Base-by-base conservation (phyloP, 805 yeast species). In the Saccharomycopsis javanensis region DNA sequence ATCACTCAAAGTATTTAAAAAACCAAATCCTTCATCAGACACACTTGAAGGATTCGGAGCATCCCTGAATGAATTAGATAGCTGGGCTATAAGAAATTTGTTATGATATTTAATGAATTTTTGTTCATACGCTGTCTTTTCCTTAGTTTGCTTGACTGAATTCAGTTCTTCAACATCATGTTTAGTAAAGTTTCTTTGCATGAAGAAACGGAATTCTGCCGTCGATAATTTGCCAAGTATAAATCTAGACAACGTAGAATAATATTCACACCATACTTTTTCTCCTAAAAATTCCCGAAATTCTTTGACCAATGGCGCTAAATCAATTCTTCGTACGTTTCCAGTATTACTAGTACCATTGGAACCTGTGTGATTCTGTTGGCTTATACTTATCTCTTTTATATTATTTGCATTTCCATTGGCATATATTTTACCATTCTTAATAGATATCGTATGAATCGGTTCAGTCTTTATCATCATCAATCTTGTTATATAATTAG, bases 31-130 rank as follows among this genome's bases (percentile, higher is more conserved):
- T 38, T 60, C 61, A 23, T 42, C 42, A 7, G 57, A 33, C 7
- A 54, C 27, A 33, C 35, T 56, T 16, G 51, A 35, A 7, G 59
- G 54, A 46, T 50, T 48, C 0, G 94, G 89, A 18, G 83, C 81
- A 60, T 86, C 94, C 58, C 88, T 78, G 57, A 88, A 74, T 4
- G 96, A 80, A 69, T 91, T 92, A 25, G 97, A 90, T 62, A 91
- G 75, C 66, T 88, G 85, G 15, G 95, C 82, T 56, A 92, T 74
- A 50, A 92, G 71, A 50, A 92, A 74, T 66, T 87, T 89, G 71
- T 92, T 92, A 71, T 94, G 99, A 74, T 84, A 78, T 57, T 82
- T 74, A 38, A 80, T 67, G 53, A 82, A 73, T 20, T 71, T 70
- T 15, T n/a, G 23, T 31, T 51, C 54, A 16, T 35, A 37, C 7